Conservation (phyloP, 1,139 yeast genomes). For the Pneumocystis canis region DNA sequence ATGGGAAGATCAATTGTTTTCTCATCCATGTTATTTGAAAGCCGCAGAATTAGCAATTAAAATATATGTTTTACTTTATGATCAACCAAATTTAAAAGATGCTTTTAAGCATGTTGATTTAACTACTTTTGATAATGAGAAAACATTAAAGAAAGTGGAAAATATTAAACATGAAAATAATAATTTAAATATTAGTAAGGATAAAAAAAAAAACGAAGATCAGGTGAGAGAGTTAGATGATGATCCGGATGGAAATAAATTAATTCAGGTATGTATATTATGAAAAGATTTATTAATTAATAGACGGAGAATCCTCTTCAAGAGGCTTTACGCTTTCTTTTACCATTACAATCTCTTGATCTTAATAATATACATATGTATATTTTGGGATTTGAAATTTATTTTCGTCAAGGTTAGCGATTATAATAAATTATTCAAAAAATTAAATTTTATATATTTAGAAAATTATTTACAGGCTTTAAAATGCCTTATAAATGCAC, state of each 20-base stretch:
- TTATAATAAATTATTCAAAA: not conserved
- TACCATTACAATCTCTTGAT: not conserved
- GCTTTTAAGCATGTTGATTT: slow-evolving; percentile 10
- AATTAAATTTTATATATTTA: not conserved
- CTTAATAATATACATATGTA: not conserved
- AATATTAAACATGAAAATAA: slow-evolving; percentile 2
- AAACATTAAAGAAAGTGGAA: slow-evolving; percentile 16
- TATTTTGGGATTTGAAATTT: not conserved
- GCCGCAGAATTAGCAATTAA: slow-evolving; percentile 53
- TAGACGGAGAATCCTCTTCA: not conserved
- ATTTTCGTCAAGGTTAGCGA: not conserved
- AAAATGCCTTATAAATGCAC: not conserved
- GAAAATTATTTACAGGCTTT: not conserved
- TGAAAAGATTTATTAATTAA: not conserved
- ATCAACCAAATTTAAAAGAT: slow-evolving; percentile 15
- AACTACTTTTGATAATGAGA: slow-evolving; percentile 20
- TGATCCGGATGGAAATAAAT: not conserved
- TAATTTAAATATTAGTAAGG: not conserved
- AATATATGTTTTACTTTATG: slow-evolving; percentile 38
- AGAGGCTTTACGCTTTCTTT: not conserved
- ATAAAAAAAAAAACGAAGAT: not conserved
- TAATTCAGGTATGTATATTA: not conserved
- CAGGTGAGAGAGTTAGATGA: not conserved
- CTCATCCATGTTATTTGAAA: slow-evolving; percentile 55
- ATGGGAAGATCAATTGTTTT: slow-evolving; percentile 68